Evolutionary conservation across 2,329 filamentous ascomycete species (phyloP).

Genomic region (Geosmithia putterillii): DNA sequence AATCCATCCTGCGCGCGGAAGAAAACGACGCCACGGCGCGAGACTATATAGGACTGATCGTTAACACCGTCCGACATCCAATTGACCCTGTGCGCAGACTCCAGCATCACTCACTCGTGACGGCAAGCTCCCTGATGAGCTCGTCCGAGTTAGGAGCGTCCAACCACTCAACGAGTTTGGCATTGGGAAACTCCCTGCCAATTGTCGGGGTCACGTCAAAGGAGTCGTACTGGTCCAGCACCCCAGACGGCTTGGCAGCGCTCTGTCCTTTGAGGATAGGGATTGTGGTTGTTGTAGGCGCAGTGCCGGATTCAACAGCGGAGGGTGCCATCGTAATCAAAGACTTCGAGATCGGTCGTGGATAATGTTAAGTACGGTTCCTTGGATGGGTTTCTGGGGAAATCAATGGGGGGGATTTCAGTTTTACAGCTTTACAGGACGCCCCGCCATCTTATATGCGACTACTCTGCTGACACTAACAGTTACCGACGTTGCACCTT

Average conservation of each 20-base stretch:
- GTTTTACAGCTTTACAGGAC: background rate
- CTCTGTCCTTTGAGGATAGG: background rate
- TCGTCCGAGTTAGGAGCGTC: slow-evolving; percentile 50
- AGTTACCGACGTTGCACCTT: background rate
- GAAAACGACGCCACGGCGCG: slow-evolving; percentile 57
- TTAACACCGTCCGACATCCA: background rate
- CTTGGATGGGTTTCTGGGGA: too few species aligned
- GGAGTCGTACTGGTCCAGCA: slow-evolving; percentile 35
- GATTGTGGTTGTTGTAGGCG: background rate
- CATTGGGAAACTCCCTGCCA: slow-evolving; percentile 46
- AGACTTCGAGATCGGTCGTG: too few species aligned
- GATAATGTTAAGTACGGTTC: too few species aligned
- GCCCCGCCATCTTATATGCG: background rate
- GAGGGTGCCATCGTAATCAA: background rate
- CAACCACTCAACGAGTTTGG: slow-evolving; percentile 48
- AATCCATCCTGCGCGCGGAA: slow-evolving; percentile 52
- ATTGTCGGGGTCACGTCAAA: slow-evolving; percentile 51
- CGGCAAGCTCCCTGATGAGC: slow-evolving; percentile 52
- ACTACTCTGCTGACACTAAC: background rate
- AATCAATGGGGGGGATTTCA: background rate
- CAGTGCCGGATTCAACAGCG: background rate
- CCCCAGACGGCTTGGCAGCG: slow-evolving; percentile 28
- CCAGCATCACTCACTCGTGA: slow-evolving; percentile 42
- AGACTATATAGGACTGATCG: slow-evolving; percentile 26
- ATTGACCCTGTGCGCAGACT: too few species aligned